Conservation (phyloP, 306 rosid genomes). For the Dryas alaskensis region DNA sequence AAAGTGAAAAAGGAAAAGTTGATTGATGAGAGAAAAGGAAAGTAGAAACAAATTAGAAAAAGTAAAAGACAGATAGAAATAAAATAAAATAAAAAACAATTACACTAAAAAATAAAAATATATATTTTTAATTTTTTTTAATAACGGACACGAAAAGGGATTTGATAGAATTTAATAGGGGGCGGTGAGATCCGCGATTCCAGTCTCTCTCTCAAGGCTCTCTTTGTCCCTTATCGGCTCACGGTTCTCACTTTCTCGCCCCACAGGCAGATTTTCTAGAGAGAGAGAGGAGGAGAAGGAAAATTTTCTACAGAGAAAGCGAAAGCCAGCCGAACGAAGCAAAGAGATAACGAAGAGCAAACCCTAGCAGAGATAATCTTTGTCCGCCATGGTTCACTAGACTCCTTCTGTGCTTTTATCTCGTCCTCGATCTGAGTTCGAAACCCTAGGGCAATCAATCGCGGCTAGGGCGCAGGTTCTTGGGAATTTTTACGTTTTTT, state of each 20-base stretch:
- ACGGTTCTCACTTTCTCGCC: conserved; percentile 63
- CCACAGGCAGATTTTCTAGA: conserved; percentile 52
- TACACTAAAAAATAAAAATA: neutral
- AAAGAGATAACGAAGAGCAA: conserved; percentile 25
- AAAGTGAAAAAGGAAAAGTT: conserved; percentile 38
- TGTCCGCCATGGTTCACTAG: conserved; percentile 12
- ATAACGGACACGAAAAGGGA: conserved; percentile 53
- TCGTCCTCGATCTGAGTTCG: conserved; percentile 38
- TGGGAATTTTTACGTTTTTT: neutral
- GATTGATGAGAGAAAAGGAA: conserved; percentile 13
- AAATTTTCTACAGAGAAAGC: conserved; percentile 18
- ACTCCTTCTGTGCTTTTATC: conserved; percentile 8
- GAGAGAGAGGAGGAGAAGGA: conserved; percentile 23
- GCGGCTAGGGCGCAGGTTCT: neutral
- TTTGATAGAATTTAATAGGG: conserved; percentile 28
- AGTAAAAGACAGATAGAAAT: neutral
- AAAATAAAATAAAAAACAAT: neutral
- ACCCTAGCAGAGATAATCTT: conserved; percentile 21
- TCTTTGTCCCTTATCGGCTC: conserved; percentile 77
- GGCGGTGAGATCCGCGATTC: conserved; percentile 65
- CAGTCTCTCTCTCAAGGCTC: conserved; percentile 52
- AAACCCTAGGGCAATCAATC: conserved; percentile 23
- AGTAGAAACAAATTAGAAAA: neutral
- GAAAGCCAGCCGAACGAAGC: conserved; percentile 6
- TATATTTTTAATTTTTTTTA: neutral